A percentile compares a stretch with the other conserved stretches of the same genome.
Evolutionary conservation across 805 yeast species (phyloP).

Genomic region (Ogataea degrootiae): DNA sequence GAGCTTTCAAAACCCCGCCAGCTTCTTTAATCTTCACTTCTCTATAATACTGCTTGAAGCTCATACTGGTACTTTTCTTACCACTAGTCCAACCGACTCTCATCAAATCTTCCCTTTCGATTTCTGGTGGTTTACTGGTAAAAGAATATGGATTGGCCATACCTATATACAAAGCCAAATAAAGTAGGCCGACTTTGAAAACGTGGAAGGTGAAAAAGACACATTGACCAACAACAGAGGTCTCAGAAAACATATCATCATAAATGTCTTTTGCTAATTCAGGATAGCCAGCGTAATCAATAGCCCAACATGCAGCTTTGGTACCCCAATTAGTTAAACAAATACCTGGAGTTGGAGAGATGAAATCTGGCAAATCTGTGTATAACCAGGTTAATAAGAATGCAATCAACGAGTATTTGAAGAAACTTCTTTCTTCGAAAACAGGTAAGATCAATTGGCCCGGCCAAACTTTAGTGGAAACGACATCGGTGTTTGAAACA

Average conservation of each 20-base stretch:
- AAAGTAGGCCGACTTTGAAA: slow-evolving; percentile 54
- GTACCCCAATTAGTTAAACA: slow-evolving; percentile 64
- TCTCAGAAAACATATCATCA: slow-evolving; percentile 41
- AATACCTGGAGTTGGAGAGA: slow-evolving; percentile 90
- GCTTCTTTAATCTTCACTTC: slow-evolving; percentile 54
- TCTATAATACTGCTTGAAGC: slow-evolving; percentile 67
- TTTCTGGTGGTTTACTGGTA: slow-evolving; percentile 31
- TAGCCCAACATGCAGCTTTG: slow-evolving; percentile 23
- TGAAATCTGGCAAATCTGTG: slow-evolving; percentile 84
- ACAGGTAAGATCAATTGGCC: slow-evolving; percentile 82
- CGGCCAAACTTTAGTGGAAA: slow-evolving; percentile 71
- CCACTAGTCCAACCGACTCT: slow-evolving; percentile 94
- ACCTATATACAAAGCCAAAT: slow-evolving; percentile 60
- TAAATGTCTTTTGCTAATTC: slow-evolving; percentile 42
- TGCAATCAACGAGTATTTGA: slow-evolving; percentile 35
- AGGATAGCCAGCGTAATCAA: slow-evolving; percentile 34
- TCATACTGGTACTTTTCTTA: slow-evolving; percentile 63
- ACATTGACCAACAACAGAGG: slow-evolving; percentile 48
- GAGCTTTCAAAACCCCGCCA: slow-evolving; percentile 78
- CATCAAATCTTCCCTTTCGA: slow-evolving; percentile 51
- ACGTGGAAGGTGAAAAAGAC: slow-evolving; percentile 71
- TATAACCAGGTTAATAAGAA: slow-evolving; percentile 71
- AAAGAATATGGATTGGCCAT: slow-evolving; percentile 69
- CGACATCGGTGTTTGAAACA: slow-evolving; percentile 44
- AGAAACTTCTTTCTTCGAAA: slow-evolving; percentile 49